These are phyloP conservation scores for Solanum medicagineum DNA, from an alignment of 257 asterid genomes.

Conservation along the genomic window DNA sequence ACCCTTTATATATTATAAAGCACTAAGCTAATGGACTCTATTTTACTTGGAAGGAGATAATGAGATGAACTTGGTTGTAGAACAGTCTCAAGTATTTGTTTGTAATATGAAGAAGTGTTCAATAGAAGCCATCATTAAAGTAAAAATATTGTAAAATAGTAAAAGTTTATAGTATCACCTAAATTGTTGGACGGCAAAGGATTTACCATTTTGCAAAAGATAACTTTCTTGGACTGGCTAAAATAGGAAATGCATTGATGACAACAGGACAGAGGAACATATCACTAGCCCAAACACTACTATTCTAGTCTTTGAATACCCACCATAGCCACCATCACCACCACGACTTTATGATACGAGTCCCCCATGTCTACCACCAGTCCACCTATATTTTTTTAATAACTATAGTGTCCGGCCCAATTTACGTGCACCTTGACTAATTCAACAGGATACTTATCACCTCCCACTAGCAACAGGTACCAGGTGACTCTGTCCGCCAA, in stretches of 20 bases:
- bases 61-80: not conserved
- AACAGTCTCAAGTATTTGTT: not conserved
- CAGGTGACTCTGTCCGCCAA: not conserved
- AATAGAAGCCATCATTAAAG: not conserved
- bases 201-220: not conserved
- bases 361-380: not conserved
- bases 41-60: not conserved
- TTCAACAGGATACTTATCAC: not conserved
- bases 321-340: not conserved
- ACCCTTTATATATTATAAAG: not conserved
- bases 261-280: not conserved
- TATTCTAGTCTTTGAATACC: not conserved
- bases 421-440: not conserved
- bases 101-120: not conserved
- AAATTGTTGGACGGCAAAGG: not conserved
- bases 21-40: not conserved
- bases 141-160: not conserved
- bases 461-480: not conserved
- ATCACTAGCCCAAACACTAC: not conserved
- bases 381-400: not conserved
- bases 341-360: not conserved
- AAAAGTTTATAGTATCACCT: not conserved
- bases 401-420: not conserved
- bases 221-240: not conserved
- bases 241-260: not conserved